Percentiles rank a stretch among this genome's conserved stretches.
Conservation (phyloP, 768 basidiomycete genomes). For the Phlebiopsis gigantea region DNA sequence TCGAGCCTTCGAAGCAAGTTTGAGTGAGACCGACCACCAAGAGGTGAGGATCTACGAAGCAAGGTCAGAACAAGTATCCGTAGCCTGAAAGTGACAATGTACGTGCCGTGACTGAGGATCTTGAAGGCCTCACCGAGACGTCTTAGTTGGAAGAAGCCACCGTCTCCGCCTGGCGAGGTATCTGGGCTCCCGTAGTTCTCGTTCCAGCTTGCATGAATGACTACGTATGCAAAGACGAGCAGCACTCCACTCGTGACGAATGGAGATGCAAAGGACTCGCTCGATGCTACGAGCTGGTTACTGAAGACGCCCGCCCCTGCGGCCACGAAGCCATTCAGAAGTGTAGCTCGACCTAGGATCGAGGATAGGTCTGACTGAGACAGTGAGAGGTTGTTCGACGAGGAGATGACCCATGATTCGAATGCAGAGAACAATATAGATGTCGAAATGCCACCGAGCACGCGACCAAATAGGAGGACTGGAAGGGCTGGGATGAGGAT, state of each 20-base stretch:
- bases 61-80: neutral
- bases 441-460: conserved; percentile 67
- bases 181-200: conserved; percentile 62
- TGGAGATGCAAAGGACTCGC: conserved; percentile 51
- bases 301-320: conserved; percentile 60
- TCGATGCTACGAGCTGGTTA: conserved; percentile 55
- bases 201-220: conserved; percentile 54
- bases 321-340: conserved; percentile 71
- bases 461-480: conserved; percentile 55
- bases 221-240: conserved; percentile 47
- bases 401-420: conserved; percentile 73
- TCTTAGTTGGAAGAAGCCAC: conserved; percentile 40
- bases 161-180: conserved; percentile 13
- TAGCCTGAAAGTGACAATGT: neutral
- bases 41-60: conserved; percentile 47
- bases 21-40: conserved; percentile 66
- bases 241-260: conserved; percentile 60
- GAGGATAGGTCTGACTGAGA: conserved; percentile 54
- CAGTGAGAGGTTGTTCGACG: conserved; percentile 46
- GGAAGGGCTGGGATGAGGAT: conserved; percentile 54
- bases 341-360: conserved; percentile 70
- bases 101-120: conserved; percentile 48
- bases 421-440: conserved; percentile 74
- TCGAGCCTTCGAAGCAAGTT: conserved; percentile 79
- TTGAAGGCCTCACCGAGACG: conserved; percentile 52